phyloP scores from a whole-genome alignment of 805 yeast genomes.

The Blastobotrys attinorum region DNA sequence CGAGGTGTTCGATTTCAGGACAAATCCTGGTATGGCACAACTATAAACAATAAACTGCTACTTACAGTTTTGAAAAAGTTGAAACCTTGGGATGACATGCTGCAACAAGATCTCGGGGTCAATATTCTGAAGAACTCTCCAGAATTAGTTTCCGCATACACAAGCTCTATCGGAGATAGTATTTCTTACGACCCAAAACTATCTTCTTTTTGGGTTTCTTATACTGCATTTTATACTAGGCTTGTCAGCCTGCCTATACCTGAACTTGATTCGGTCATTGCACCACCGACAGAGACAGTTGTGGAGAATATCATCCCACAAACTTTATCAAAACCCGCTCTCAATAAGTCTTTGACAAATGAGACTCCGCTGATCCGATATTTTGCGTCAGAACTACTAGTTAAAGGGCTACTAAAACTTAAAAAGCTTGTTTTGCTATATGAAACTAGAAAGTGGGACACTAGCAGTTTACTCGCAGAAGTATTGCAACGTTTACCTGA shows the following conservation, averaged over 20 bases:
- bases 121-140: constrained; percentile 46
- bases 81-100: constrained; percentile 74
- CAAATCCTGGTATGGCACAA: constrained; percentile 24
- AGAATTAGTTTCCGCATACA: constrained; percentile 68
- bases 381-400: constrained; percentile 52
- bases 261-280: constrained; percentile 14
- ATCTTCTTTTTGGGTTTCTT: constrained; percentile 78
- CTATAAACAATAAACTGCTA: constrained; percentile 57
- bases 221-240: constrained; percentile 51
- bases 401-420: constrained; percentile 49
- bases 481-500: constrained; percentile 31
- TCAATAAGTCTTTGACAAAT: constrained; percentile 51
- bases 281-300: constrained; percentile 33
- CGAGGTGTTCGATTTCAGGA: constrained; percentile 28
- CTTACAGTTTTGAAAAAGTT: constrained; percentile 54
- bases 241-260: constrained; percentile 56
- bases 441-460: constrained; percentile 36
- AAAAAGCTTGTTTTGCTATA: constrained; percentile 33
- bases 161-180: constrained; percentile 17
- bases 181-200: constrained; percentile 65
- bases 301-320: constrained; percentile 58
- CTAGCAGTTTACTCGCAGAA: constrained; percentile 29
- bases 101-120: constrained; percentile 50
- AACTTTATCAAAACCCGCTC: constrained; percentile 48
- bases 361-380: constrained; percentile 50